Evolutionary conservation across 352 stramenopile species (phyloP), one percentile per base, ranked within the genome.

Genomic region (Phytophthora megakarya): DNA sequence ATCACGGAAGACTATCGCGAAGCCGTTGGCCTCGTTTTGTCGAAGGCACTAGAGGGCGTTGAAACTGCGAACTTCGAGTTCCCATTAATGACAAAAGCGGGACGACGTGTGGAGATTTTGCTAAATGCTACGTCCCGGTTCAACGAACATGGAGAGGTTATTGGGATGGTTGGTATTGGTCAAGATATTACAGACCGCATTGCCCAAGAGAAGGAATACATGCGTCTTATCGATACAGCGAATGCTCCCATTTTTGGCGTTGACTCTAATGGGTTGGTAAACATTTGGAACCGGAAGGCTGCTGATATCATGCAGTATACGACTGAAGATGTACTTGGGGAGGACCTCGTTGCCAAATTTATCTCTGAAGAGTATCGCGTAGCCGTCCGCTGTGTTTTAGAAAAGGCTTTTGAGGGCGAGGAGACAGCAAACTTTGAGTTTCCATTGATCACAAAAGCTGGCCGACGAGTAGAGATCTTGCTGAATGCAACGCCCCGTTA

Each of bases 221-320:
- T 72, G 18, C 79, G 84, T 32, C 56, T 96, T 12, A 92, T 96
- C 30, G 88, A 96, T 53, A 93, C 80, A 25, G 86, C 88, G 0
- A 95, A 96, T 47, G 80, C 84, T 16, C 83, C 86, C 15, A 95
- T 95, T 49, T 93, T 96, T 60, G 88, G 86, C 11, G 70, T 84
- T 1, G 71, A 81, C 72, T 26, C 49, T 13, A 67, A 87, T 30
- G 73, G 85, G 38, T 53, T 76, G n/a, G 85, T 92, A 18, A 92
- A 92, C 35, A 90, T 90, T 50, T 89, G 86, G 86, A 93, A 81
- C 57, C 74, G 92, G 8, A 96, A 94, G 65, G 88, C n/a, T n/a
- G n/a, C n/a, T n/a, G n/a, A n/a, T n/a, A n/a, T n/a, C n/a, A n/a
- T n/a, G 25, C 90, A 94, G 51, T 97, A 93, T 54, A 80, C 73